phyloP scores from a whole-genome alignment of 2,329 filamentous ascomycete species.

The Akanthomyces uredinophilus region DNA sequence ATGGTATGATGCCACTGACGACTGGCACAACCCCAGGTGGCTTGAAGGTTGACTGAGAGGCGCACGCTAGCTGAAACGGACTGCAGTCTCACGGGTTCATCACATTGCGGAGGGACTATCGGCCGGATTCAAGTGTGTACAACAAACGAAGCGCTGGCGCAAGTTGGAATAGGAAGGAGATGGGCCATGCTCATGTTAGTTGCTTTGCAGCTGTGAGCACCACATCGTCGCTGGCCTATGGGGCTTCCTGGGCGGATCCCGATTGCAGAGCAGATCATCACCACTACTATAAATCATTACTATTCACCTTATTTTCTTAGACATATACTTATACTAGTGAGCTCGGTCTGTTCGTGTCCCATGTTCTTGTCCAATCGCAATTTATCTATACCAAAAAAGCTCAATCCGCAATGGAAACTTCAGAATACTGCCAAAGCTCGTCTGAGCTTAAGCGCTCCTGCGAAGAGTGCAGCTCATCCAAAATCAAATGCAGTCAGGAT shows the following conservation, averaged over 20 bases:
- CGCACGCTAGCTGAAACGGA: not conserved
- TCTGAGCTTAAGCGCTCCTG: slow-evolving; percentile 1
- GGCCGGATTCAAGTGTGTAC: not conserved
- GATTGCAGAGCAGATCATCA: not conserved
- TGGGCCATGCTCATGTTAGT: not conserved
- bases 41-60: not conserved
- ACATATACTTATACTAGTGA: not conserved
- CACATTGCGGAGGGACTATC: not conserved
- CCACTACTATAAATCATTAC: not conserved
- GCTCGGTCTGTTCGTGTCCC: too few relatives aligned
- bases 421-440: too few relatives aligned
- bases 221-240: not conserved
- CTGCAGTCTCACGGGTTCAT: not conserved
- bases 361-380: not conserved
- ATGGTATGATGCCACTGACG: not conserved
- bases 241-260: not conserved
- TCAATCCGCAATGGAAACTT: not conserved
- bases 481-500: slow-evolving; percentile 6
- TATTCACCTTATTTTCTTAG: not conserved
- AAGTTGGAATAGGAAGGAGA: not conserved
- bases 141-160: not conserved
- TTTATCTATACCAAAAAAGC: not conserved
- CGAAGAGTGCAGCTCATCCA: not conserved
- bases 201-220: not conserved
- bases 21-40: not conserved